phyloP scores from a whole-genome alignment of 139 green algal species.

The Picochlorum costavermella region DNA sequence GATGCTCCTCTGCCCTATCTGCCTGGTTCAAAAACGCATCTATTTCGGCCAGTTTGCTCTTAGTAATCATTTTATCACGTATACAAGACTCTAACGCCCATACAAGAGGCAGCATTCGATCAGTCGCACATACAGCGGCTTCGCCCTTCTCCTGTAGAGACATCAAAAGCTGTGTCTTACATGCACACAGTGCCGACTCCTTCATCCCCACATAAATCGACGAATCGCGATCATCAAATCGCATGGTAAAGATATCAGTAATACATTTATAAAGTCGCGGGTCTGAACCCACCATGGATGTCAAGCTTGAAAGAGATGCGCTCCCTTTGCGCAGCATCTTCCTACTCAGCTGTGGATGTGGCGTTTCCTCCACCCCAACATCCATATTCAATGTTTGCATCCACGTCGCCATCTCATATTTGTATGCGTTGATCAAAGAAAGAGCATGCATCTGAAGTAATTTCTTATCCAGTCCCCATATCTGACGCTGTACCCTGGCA shows the following conservation, averaged over 20 bases:
- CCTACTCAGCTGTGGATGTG: slow-evolving; percentile 15
- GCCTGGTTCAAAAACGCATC: slow-evolving; percentile 30
- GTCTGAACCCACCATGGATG: slow-evolving; percentile 32
- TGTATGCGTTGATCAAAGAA: slow-evolving; percentile 57
- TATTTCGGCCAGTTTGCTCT: slow-evolving; percentile 45
- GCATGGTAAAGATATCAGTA: slow-evolving; percentile 42
- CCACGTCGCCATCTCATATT: slow-evolving; percentile 54
- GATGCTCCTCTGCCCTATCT: not conserved
- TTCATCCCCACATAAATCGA: slow-evolving; percentile 38
- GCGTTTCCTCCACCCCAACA: slow-evolving; percentile 31
- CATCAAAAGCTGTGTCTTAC: slow-evolving; percentile 72
- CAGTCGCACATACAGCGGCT: slow-evolving; percentile 26
- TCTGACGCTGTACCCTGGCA: slow-evolving; percentile 58
- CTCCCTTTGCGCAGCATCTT: slow-evolving; percentile 45
- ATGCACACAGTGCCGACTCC: slow-evolving; percentile 50
- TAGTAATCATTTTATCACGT: slow-evolving; percentile 30
- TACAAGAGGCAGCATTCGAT: slow-evolving; percentile 48
- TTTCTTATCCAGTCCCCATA: slow-evolving; percentile 79
- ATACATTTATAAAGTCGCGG: slow-evolving; percentile 54
- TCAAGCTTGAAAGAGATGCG: slow-evolving; percentile 30
- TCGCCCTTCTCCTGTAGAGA: slow-evolving; percentile 57
- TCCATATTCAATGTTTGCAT: slow-evolving; percentile 59
- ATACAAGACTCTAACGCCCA: slow-evolving; percentile 64
- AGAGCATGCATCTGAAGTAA: slow-evolving; percentile 65
- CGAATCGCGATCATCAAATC: slow-evolving; percentile 41